Evolutionary conservation across 805 yeast genomes (phyloP), one percentile per base, ranked within the genome.

Genomic region (Saturnispora serradocipensis): DNA sequence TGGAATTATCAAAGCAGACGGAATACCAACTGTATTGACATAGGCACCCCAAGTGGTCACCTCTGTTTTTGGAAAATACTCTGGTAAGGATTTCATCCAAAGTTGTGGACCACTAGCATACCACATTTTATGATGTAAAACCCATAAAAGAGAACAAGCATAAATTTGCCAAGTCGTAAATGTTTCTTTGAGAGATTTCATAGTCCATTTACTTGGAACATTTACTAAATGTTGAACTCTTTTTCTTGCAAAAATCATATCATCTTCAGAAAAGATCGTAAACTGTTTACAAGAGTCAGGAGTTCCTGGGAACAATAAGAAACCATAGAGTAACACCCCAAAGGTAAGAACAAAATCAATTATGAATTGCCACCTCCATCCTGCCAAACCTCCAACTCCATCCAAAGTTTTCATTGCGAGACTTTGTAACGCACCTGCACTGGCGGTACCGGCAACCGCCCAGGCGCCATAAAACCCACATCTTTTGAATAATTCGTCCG

Each of bases 341-440:
- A 82, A 59, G 5, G 84, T 78, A 46, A 84, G 73, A 45, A 78
- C 59, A 11, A 82, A 83, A 61, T 82, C 87, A 54, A 84, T 72
- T 45, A 84, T 77, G 59, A 81, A 84, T 61, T 81, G 78, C 88
- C 88, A 84, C 68, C 82, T 72, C 88, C 88, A 84, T 10, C 86
- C 81, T 7, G 73, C 72, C 11, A 77, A 66, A 0, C 87, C 87
- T 45, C 63, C 59, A 10, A 61, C 67, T 28, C 84, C 86, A 50
- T 72, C 66, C 56, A 84, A 61, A 40, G 65, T 57, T 22, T 71
- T 58, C 52, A 68, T 74, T 32, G 81, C 72, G 9, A 82, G 76
- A 16, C 83, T 78, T 58, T 82, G 83, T 40, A 84, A 67, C 53
- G 80, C 75, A 43, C 86, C 85, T 1, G 84, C 73, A 13, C 86